Conservation (phyloP, 139 green algal species). For the Pleodorina starrii region DNA sequence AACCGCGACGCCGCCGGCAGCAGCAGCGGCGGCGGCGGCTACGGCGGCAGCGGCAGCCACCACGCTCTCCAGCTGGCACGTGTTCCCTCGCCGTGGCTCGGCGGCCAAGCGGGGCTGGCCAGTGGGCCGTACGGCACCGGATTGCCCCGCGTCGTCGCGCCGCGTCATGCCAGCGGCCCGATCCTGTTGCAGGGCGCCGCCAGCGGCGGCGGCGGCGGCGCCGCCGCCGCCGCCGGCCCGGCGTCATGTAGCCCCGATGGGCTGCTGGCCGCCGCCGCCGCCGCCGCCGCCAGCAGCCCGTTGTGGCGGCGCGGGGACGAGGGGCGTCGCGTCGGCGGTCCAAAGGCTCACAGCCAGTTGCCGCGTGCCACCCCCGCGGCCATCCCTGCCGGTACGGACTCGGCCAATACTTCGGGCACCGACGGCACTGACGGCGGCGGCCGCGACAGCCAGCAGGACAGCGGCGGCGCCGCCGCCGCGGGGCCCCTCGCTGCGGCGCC, state of each 20-base stretch:
- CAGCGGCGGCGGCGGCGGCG: not conserved
- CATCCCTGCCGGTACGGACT: conserved; percentile 1
- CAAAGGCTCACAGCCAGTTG: not conserved
- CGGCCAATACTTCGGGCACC: not conserved
- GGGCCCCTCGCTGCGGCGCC: not conserved
- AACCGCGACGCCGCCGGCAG: not conserved
- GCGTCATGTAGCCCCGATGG: not conserved
- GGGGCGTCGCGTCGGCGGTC: not conserved
- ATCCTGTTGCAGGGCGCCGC: not conserved
- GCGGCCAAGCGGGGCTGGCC: not conserved
- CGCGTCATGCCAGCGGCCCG: not conserved
- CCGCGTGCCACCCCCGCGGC: not conserved
- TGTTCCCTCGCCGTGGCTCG: not conserved
- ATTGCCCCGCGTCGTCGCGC: not conserved
- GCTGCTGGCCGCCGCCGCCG: not conserved
- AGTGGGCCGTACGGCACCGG: not conserved
- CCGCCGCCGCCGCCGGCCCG: not conserved
- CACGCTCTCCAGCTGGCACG: not conserved
- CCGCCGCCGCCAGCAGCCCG: not conserved
- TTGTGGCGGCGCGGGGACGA: not conserved
- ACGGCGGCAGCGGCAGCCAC: not conserved
- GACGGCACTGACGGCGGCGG: conserved; percentile 7
- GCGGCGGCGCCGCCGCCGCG: not conserved
- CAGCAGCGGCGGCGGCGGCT: not conserved
- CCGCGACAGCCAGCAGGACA: not conserved